Percentiles rank a stretch among this genome's conserved stretches.
Evolutionary conservation across 1,284 basidiomycete species (phyloP).

Genomic region (Trichosporon sp.): DNA sequence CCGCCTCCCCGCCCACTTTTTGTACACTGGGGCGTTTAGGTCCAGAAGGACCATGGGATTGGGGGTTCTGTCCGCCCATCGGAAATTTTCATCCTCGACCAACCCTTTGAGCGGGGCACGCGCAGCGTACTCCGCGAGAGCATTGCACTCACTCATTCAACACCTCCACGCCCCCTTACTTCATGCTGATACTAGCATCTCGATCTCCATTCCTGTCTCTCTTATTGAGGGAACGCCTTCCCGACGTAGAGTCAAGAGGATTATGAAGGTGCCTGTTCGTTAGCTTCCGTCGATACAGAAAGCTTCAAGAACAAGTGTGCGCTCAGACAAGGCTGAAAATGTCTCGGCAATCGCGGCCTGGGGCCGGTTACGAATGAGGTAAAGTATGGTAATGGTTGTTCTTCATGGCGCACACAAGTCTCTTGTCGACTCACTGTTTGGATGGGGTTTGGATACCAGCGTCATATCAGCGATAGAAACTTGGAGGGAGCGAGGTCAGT

Average conservation of each 20-base stretch:
- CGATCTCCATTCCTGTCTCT: no score
- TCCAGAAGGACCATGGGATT: conserved; percentile 36
- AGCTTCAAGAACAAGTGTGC: conserved; percentile 27
- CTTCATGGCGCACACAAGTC: conserved; percentile 42
- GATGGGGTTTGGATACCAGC: not conserved
- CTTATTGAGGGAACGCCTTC: no score
- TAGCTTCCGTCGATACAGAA: not conserved
- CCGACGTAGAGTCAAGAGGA: no score
- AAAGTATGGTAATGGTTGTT: conserved; percentile 53
- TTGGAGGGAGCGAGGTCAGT: not conserved
- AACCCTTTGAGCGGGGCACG: not conserved
- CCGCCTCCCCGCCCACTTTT: conserved; percentile 52
- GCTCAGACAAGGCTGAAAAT: conserved; percentile 57
- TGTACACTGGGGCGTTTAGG: conserved; percentile 55
- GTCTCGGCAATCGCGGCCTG: conserved; percentile 49
- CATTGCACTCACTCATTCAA: not conserved
- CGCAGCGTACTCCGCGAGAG: not conserved
- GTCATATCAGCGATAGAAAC: not conserved
- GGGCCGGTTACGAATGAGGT: conserved; percentile 52
- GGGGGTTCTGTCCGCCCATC: conserved; percentile 54
- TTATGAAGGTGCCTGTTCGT: not conserved
- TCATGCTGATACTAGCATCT: no score
- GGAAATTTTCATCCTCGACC: conserved; percentile 47
- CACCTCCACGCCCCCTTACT: not conserved
- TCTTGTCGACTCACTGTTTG: conserved; percentile 25